Evolutionary conservation across 768 basidiomycete genomes (phyloP), one percentile per base, ranked within the genome.

Genomic region (Pulveroboletus sp.): DNA sequence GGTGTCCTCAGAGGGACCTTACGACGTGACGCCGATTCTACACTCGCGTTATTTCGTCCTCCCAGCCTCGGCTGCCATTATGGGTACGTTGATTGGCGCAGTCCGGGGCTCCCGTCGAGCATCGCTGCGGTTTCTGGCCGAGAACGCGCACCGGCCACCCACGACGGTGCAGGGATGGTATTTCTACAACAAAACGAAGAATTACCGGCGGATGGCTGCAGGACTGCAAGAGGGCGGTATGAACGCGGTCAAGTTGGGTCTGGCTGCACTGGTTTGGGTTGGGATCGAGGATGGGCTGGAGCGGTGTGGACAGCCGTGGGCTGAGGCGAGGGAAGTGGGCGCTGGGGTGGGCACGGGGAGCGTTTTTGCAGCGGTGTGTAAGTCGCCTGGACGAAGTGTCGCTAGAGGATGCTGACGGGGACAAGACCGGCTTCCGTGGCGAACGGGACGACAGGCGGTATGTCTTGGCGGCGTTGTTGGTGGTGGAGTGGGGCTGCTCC

Each of bases 181-280:
- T 68, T 87, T 91, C 59, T 94, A 95, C 81, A 88, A 91, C 66
- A 94, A 94, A 75, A 93, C 90, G 24, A 95, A 94, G 69, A 94
- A 94, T 73, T 94, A 94, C 75, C 75, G 80, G 57, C 81, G 93
- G 57, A 77, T 91, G 61, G 75, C 83, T 52, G 85, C 78, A 0
- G 91, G 79, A 9, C 63, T 94, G 63, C 80, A 79, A 59, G 82
- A 80, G 14, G 91, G 80, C 6, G 85, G 76, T 1, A 52, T 55
- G 47, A 80, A 89, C 43, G 84, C 77, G 1, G 55, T 66, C 43
- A 76, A 73, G 59, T 68, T 91, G 34, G 75, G 75, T 13, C 57
- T 65, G 12, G 65, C 69, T n/a, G 79, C 70, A 35, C 55, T 72
- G 17, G 72, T 66, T 19, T 82, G 77, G 76, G 78, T 77, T 3